Conservation (phyloP, 2,329 filamentous ascomycete species). For the Fusarium subtropicale region DNA sequence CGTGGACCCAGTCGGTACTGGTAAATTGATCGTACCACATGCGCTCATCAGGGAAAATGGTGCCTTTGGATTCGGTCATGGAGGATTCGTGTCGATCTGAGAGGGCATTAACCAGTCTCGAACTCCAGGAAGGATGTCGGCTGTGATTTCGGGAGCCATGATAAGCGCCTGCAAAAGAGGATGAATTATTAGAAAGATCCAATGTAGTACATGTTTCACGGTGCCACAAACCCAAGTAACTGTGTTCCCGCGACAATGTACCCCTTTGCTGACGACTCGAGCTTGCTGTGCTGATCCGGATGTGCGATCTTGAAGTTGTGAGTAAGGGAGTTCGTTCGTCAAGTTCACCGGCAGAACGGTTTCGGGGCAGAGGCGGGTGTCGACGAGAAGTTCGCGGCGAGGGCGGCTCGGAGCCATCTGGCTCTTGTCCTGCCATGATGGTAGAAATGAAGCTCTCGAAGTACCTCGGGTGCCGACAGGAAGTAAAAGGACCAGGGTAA, state of each 20-base stretch:
- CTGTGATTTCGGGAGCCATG: conserved; percentile 63
- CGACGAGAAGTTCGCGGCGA: conserved; percentile 52
- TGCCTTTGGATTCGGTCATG: conserved; percentile 72
- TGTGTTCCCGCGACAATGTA: conserved; percentile 56
- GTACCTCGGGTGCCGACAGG: not conserved
- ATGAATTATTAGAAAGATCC: conserved; percentile 29
- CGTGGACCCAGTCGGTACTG: conserved; percentile 97
- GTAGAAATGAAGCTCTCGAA: conserved; percentile 6
- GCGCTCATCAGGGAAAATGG: conserved; percentile 81
- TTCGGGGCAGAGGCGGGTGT: conserved; percentile 42
- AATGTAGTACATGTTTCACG: not conserved
- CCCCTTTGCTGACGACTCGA: conserved; percentile 45
- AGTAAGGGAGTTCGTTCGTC: conserved; percentile 62
- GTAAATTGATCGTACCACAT: conserved; percentile 99
- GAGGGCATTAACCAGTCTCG: conserved; percentile 72
- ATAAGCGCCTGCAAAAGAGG: conserved; percentile 51
- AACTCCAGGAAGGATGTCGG: conserved; percentile 68
- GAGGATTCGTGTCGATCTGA: conserved; percentile 65
- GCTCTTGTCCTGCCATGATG: conserved; percentile 50
- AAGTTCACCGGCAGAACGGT: conserved; percentile 48
- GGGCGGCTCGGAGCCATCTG: conserved; percentile 49
- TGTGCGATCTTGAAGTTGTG: conserved; percentile 54
- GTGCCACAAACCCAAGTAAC: conserved; percentile 54
- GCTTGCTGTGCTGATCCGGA: conserved; percentile 54
- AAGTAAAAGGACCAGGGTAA: conserved; percentile 1